Base-by-base conservation (phyloP, 1,284 basidiomycete species). In the Waitea zeae region DNA sequence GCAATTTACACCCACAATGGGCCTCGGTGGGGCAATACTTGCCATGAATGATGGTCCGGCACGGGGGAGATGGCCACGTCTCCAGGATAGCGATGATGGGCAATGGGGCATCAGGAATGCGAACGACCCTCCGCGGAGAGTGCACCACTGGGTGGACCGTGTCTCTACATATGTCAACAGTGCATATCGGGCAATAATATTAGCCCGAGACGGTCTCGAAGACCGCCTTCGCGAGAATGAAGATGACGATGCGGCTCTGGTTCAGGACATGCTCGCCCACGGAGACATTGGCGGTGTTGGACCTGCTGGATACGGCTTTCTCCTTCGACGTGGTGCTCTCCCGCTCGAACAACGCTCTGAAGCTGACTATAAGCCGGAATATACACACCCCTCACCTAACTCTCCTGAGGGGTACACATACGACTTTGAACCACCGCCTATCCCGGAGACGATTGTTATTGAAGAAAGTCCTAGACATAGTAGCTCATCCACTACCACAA, bases 1-100 rank as follows among this genome's bases (percentile, higher is more conserved):
- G 6, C 70, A 68, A 36, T 70, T 70, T 41, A 51, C 59, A 9
- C 73, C 72, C 17, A 41, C 54, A 3, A 66, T 80, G 57, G 71
- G 71, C 17, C 52, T 81, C 18, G 78, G 78, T 13, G 78, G 78
- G n/a, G 76, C 70, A 2, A 44, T 81, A 3, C 54, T 79, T 7
- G 58, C 72, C 2, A 44, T 54, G 6, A 54, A 51, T 32, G n/a
- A n/a, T n/a, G n/a, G n/a, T n/a, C n/a, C n/a, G n/a, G n/a, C n/a
- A n/a, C n/a, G n/a, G n/a, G n/a, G n/a, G n/a, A n/a, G n/a, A n/a
- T n/a, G n/a, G n/a, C n/a, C n/a, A n/a, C n/a, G n/a, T n/a, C n/a
- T n/a, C n/a, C n/a, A n/a, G n/a, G n/a, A n/a, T 43, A 49, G 20
- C 53, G 52, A 33, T 44, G 45, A 24, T 43, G 43, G 9, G 30